Evolutionary conservation across 176 grass and related monocot species (phyloP).

Genomic region (Carex littledalei): DNA sequence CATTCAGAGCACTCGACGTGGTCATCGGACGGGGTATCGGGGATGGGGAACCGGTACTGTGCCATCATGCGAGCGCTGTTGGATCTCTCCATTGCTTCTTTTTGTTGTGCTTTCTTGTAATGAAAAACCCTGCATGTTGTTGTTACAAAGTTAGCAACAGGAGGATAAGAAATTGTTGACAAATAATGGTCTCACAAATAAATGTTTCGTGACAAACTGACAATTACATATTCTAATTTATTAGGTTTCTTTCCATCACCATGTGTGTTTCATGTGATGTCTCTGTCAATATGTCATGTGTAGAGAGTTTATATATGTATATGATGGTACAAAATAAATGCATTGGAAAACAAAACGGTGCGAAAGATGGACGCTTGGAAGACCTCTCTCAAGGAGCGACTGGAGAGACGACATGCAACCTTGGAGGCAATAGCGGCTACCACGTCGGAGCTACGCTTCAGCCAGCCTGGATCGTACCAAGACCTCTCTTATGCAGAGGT

Average conservation of each 20-base stretch:
- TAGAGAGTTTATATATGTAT: not conserved
- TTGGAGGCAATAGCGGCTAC: too few relatives aligned
- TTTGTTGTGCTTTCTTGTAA: not conserved
- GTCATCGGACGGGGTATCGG: not conserved
- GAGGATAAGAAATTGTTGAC: not conserved
- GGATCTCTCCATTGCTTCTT: conserved; percentile 21
- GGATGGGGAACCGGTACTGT: conserved; percentile 37
- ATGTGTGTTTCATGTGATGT: conserved; percentile 16
- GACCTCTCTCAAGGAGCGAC: too few relatives aligned
- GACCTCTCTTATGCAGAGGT: too few relatives aligned
- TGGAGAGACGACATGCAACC: too few relatives aligned
- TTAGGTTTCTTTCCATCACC: not conserved
- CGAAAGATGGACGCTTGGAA: too few relatives aligned
- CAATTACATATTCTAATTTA: not conserved
- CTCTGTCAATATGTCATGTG: not conserved
- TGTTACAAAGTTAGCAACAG: not conserved
- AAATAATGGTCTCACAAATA: conserved; percentile 6
- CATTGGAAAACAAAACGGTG: too few relatives aligned
- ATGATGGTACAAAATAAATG: not conserved
- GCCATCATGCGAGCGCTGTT: conserved; percentile 16
- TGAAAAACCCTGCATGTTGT: conserved; percentile 8
- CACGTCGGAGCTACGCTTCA: too few relatives aligned
- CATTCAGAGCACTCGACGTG: conserved; percentile 28
- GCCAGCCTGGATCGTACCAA: too few relatives aligned
- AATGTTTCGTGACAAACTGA: not conserved